Percentiles rank a stretch among this genome's conserved stretches.
Conservation (phyloP, 2,329 filamentous ascomycete genomes). For the Hypoxylon sp. region DNA sequence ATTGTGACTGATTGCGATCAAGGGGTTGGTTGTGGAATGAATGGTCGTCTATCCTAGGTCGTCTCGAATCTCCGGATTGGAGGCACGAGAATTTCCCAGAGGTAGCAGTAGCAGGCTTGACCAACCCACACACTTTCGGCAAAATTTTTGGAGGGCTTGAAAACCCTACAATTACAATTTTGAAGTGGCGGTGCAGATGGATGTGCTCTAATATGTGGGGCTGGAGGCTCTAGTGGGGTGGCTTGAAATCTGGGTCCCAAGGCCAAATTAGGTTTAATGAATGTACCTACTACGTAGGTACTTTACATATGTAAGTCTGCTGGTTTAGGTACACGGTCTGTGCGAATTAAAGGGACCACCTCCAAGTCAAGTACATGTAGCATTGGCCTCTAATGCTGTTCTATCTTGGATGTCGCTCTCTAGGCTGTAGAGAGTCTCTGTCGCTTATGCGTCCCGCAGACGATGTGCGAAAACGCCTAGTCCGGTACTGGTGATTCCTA, state of each 20-base stretch:
- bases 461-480: no score
- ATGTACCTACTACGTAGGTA: no score
- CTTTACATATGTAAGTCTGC: no score
- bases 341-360: no score
- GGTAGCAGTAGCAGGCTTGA: constrained; percentile 25
- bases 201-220: constrained; percentile 11
- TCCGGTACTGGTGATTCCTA: no score
- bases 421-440: no score
- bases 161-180: constrained; percentile 56
- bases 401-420: no score
- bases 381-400: no score
- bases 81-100: constrained; percentile 54
- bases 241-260: background rate
- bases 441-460: no score
- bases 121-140: constrained; percentile 52
- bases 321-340: no score
- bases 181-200: constrained; percentile 22
- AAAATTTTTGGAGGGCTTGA: constrained; percentile 60
- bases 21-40: constrained; percentile 59
- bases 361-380: no score
- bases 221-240: background rate
- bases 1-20: constrained; percentile 67
- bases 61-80: constrained; percentile 54
- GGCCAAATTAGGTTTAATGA: background rate
- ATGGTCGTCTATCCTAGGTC: constrained; percentile 51